These are phyloP conservation scores for Vitis hybrid DNA, from an alignment of 177 flowering plant genomes.

Conservation along the genomic window DNA sequence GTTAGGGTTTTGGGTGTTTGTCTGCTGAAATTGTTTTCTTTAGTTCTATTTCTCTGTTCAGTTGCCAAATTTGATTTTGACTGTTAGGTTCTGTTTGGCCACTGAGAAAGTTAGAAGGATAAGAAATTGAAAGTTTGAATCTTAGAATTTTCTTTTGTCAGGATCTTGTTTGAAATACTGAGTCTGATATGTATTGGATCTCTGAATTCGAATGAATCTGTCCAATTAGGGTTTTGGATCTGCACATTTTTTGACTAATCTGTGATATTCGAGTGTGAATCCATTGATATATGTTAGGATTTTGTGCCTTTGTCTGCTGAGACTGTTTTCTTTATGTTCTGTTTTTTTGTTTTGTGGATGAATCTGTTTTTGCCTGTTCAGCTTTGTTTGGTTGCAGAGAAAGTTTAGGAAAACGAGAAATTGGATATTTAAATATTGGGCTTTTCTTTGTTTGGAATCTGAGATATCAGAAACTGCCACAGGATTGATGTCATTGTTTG, in stretches of 20 bases:
- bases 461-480: too few relatives aligned
- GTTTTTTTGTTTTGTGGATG: too few relatives aligned
- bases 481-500: too few relatives aligned
- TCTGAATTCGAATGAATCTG: background rate
- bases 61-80: too few relatives aligned
- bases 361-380: too few relatives aligned
- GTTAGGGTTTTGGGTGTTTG: conserved; percentile 4
- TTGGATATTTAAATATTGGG: background rate
- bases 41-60: too few relatives aligned
- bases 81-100: background rate
- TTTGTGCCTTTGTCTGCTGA: background rate
- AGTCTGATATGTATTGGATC: background rate
- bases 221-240: conserved; percentile 16
- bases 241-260: background rate
- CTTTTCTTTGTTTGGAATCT: background rate
- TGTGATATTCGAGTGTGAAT: too few relatives aligned
- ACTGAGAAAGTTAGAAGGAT: background rate
- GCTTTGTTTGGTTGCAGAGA: conserved; percentile 2
- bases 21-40: background rate
- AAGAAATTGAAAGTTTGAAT: background rate
- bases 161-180: background rate
- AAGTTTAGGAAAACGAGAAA: background rate
- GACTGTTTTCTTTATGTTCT: background rate
- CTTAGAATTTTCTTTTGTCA: too few relatives aligned
- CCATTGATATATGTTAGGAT: background rate